Percentiles rank a stretch among this genome's conserved stretches.
Evolutionary conservation across 768 basidiomycete genomes (phyloP).

Genomic region (Auricularia sp.): DNA sequence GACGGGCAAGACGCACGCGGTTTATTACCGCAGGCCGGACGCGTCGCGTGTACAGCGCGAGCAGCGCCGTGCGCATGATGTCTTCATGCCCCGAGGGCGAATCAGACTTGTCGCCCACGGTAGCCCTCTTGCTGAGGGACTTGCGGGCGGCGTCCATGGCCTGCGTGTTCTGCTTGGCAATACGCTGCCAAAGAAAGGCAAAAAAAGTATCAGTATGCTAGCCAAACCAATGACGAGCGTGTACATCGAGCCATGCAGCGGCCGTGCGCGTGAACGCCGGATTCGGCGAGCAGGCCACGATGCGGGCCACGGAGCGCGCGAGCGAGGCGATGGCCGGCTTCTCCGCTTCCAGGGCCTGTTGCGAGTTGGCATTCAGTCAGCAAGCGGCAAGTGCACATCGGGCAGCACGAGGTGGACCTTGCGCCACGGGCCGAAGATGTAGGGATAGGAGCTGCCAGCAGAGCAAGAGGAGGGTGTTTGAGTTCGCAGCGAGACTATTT

Average conservation of each 20-base stretch:
- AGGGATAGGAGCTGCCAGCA: constrained; percentile 53
- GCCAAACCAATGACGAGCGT: neutral
- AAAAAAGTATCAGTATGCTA: neutral
- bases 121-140: neutral
- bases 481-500: too few relatives aligned
- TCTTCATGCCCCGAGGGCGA: neutral
- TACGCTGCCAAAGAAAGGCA: neutral
- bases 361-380: constrained; percentile 4
- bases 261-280: constrained; percentile 28
- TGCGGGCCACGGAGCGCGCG: constrained; percentile 36
- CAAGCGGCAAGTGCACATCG: constrained; percentile 5
- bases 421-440: constrained; percentile 63
- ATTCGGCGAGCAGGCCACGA: constrained; percentile 44
- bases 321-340: constrained; percentile 37
- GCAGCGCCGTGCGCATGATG: too few relatives aligned
- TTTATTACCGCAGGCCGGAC: too few relatives aligned
- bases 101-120: too few relatives aligned
- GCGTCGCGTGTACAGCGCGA: too few relatives aligned
- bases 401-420: constrained; percentile 30
- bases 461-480: constrained; percentile 2
- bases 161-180: neutral
- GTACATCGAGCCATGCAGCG: neutral
- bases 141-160: neutral
- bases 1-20: too few relatives aligned
- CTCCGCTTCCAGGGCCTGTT: constrained; percentile 51